Evolutionary conservation across 495 filamentous ascomycete genomes (phyloP).

Genomic region (Aspergillus hancockii): DNA sequence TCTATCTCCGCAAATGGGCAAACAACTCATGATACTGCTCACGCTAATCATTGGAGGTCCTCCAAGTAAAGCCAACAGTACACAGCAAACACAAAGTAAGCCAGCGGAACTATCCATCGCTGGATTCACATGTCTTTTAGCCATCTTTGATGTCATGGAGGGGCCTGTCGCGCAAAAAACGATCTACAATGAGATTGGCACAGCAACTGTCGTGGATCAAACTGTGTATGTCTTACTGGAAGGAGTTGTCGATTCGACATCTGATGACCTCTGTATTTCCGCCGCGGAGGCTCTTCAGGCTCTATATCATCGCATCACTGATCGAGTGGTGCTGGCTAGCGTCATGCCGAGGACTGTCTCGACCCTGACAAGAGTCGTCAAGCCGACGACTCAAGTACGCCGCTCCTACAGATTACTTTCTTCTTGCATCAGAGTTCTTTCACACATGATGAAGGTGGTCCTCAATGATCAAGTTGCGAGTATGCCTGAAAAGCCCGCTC

Average conservation of each 20-base stretch:
- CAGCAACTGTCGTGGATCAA: conserved; percentile 75
- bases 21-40: conserved; percentile 82
- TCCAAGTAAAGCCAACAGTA: conserved; percentile 46
- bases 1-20: conserved; percentile 67
- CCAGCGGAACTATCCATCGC: conserved; percentile 70
- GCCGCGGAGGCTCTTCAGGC: conserved; percentile 65
- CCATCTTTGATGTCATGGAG: conserved; percentile 49
- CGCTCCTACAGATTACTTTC: conserved; percentile 66
- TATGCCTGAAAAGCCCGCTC: conserved; percentile 15
- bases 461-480: conserved; percentile 57
- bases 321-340: conserved; percentile 70
- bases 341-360: conserved; percentile 92
- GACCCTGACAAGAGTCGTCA: conserved; percentile 71
- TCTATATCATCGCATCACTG: conserved; percentile 62
- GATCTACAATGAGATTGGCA: conserved; percentile 55
- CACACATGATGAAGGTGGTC: conserved; percentile 59
- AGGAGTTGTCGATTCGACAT: conserved; percentile 58
- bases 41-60: conserved; percentile 77
- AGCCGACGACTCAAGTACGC: conserved; percentile 63
- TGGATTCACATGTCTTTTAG: conserved; percentile 57
- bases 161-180: conserved; percentile 52
- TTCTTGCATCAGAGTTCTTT: conserved; percentile 59
- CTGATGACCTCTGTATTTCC: conserved; percentile 63
- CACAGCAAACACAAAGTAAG: conserved; percentile 37
- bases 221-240: conserved; percentile 80